These are phyloP conservation scores for Anthostomella pinea DNA, from an alignment of 2,329 filamentous ascomycete genomes.

Conservation along the genomic window DNA sequence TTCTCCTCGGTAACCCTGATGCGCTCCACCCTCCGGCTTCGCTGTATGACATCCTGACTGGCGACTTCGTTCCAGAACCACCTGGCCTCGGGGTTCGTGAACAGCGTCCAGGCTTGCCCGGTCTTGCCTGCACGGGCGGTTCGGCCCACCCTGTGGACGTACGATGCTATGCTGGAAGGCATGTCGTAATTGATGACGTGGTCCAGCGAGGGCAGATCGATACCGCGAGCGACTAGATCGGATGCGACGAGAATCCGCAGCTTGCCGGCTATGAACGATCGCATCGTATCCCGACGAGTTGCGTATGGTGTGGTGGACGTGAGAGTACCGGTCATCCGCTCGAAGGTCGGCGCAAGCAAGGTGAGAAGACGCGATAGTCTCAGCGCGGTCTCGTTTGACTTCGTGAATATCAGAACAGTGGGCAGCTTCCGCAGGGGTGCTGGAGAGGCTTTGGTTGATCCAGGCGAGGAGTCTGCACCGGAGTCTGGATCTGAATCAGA, in stretches of 20 bases:
- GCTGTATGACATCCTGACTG: conserved; percentile 38
- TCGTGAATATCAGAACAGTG: conserved; percentile 77
- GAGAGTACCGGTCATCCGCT: conserved; percentile 62
- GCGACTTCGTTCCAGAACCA: conserved; percentile 92
- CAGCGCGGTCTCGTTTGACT: conserved; percentile 84
- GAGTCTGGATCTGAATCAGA: conserved; percentile 36
- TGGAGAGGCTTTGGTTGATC: background rate
- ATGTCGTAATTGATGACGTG: conserved; percentile 95
- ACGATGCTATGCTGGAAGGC: conserved; percentile 74
- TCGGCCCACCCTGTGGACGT: conserved; percentile 88
- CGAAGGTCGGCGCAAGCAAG: conserved; percentile 60
- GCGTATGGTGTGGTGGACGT: conserved; percentile 76
- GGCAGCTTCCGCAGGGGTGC: conserved; percentile 24
- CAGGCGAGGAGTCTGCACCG: conserved; percentile 22
- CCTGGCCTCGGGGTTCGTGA: conserved; percentile 75
- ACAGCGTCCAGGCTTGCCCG: conserved; percentile 83
- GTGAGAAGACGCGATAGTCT: conserved; percentile 78
- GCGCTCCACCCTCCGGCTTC: conserved; percentile 45
- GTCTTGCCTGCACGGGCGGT: conserved; percentile 77
- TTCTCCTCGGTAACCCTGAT: conserved; percentile 40
- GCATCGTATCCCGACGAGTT: conserved; percentile 63
- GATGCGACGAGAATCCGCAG: conserved; percentile 81
- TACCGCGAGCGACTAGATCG: conserved; percentile 86
- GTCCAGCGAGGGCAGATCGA: conserved; percentile 75
- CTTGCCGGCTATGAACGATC: conserved; percentile 60